phyloP scores from a whole-genome alignment of 768 basidiomycete species.

The Fistulinella prunicolor region DNA sequence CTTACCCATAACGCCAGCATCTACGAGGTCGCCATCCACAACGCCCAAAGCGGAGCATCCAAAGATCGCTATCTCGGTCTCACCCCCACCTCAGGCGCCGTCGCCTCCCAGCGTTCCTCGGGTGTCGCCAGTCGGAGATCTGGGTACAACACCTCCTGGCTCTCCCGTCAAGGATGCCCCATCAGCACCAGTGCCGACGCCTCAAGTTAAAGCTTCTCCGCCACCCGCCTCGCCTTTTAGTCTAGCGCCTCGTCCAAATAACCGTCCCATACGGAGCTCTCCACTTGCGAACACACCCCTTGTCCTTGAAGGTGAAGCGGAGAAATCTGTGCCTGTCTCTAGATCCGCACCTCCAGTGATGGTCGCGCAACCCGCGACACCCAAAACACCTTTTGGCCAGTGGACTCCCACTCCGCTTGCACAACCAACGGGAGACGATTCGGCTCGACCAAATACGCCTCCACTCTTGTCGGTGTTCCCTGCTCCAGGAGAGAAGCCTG shows the following conservation, averaged over 20 bases:
- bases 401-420: slow-evolving; percentile 25
- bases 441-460: slow-evolving; percentile 46
- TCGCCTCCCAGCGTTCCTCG: slow-evolving; percentile 18
- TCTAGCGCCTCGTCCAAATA: slow-evolving; percentile 46
- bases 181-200: slow-evolving; percentile 9
- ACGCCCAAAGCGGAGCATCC: slow-evolving; percentile 57
- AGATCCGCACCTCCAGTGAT: slow-evolving; percentile 19
- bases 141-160: slow-evolving; percentile 61
- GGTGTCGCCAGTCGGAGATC: slow-evolving; percentile 36
- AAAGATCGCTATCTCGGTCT: slow-evolving; percentile 34
- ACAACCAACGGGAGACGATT: slow-evolving; percentile 20
- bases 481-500: slow-evolving; percentile 8
- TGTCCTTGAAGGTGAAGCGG: slow-evolving; percentile 41
- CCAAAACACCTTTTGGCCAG: slow-evolving; percentile 38
- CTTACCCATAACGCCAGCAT: slow-evolving; percentile 32
- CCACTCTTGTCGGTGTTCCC: slow-evolving; percentile 40
- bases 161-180: slow-evolving; percentile 51
- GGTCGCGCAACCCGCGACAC: slow-evolving; percentile 37
- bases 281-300: slow-evolving; percentile 60
- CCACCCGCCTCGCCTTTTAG: slow-evolving; percentile 39
- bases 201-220: slow-evolving; percentile 16
- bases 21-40: slow-evolving; percentile 51
- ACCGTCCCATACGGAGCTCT: slow-evolving; percentile 68
- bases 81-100: slow-evolving; percentile 31
- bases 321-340: slow-evolving; percentile 9